Evolutionary conservation across 306 rosid genomes (phyloP), one percentile per base, ranked within the genome.

Genomic region (Lathyrus tuberosus): DNA sequence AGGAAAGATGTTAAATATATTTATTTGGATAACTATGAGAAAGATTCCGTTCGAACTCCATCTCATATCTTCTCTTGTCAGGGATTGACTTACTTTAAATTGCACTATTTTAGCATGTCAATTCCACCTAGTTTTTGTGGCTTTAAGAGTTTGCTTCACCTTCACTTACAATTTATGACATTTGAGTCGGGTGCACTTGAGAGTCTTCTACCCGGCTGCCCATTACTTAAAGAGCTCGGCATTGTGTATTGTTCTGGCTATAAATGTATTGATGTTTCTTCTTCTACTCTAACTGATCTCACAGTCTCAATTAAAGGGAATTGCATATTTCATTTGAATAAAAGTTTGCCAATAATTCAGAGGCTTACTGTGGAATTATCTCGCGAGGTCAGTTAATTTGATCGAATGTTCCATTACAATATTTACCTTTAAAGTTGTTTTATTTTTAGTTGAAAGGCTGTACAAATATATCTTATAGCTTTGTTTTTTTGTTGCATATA

Each of bases 51-150:
- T 40, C 1, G 30, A 72, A 24, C 26, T 15, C 72, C 83, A 48
- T 62, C 68, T 35, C 31, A 62, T 13, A 9, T 68, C n/a, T 79
- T 79, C 76, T 44, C 15, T 15, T 73, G 79, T 43, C 49, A 8
- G 0, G 63, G 17, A 1, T 24, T 73, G 56, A 54, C 43, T 14
- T 0, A 22, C 52, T 54, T 67, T 24, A 1, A 24, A 3, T 38
- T 79, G 9, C 0, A 0, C 1, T 13, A 26, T 30, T 67, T 53
- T 35, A 7, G 0, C 20, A 0, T 73, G 26, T 10, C 54, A 42
- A 9, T 20, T 33, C 38, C 38, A 6, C 38, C 38, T 28, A 51
- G 31, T 61, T 73, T 68, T 7, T 0, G 20, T 15, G 72, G 79
- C 62, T 52, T 79, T 33, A 44, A 44, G 62, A 61, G 10, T 8